Evolutionary conservation across 768 basidiomycete species (phyloP).

Genomic region (Daedaleopsis sinensis): DNA sequence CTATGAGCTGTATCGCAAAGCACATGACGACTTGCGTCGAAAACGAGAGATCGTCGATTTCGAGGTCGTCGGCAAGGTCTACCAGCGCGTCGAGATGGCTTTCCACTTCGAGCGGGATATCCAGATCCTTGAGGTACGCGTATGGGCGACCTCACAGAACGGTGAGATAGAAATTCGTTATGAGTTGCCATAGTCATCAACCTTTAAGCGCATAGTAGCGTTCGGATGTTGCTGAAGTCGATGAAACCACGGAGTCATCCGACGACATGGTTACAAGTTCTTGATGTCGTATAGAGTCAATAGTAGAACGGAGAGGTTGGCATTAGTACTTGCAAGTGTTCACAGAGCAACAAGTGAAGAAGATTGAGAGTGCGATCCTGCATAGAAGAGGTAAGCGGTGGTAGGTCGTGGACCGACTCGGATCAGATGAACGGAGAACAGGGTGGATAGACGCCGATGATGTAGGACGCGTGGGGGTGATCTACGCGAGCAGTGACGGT

Average conservation of each 20-base stretch:
- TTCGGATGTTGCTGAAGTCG: too few species aligned
- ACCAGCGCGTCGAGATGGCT: constrained; percentile 3
- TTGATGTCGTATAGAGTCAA: too few species aligned
- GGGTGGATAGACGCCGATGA: constrained; percentile 12
- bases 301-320: too few species aligned
- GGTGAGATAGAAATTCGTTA: too few species aligned
- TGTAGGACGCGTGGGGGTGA: constrained; percentile 12
- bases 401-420: constrained; percentile 17
- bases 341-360: too few species aligned
- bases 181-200: too few species aligned
- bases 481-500: constrained; percentile 15
- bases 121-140: not conserved
- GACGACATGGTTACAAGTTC: too few species aligned
- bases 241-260: too few species aligned
- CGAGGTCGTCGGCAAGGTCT: constrained; percentile 20
- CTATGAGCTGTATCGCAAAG: not conserved
- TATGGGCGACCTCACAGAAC: not conserved
- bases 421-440: not conserved
- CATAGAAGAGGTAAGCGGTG: constrained; percentile 53
- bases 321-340: too few species aligned
- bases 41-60: constrained; percentile 18
- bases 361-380: too few species aligned
- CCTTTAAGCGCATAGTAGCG: too few species aligned
- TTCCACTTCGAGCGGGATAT: not conserved
- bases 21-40: constrained; percentile 5